A percentile compares a stretch with the other conserved stretches of the same genome.
Conservation (phyloP, 2,329 filamentous ascomycete genomes). For the Phaeomoniella chlamydospora region DNA sequence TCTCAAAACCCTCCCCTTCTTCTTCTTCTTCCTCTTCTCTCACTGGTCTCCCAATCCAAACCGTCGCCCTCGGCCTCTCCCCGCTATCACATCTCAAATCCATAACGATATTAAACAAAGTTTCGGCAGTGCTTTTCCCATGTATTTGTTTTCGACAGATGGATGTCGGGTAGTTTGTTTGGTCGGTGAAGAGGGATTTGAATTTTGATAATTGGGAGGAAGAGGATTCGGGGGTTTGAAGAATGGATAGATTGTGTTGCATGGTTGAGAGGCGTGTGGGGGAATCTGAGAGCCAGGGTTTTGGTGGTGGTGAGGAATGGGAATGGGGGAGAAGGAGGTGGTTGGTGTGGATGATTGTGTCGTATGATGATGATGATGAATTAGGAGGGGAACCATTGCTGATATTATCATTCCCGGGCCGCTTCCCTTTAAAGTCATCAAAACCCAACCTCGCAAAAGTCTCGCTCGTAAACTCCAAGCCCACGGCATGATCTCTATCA, state of each 20-base stretch:
- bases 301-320: too few relatives aligned
- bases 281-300: too few relatives aligned
- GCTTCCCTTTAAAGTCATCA: too few relatives aligned
- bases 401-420: too few relatives aligned
- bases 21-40: constrained; percentile 14
- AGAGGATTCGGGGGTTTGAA: too few relatives aligned
- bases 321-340: constrained; percentile 21
- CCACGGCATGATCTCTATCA: constrained; percentile 29
- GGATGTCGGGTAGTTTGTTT: constrained; percentile 15
- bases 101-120: constrained; percentile 26
- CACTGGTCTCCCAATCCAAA: constrained; percentile 19
- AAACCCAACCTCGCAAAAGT: constrained; percentile 13
- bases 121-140: constrained; percentile 13
- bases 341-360: constrained; percentile 28
- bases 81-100: constrained; percentile 12
- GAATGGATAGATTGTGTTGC: too few relatives aligned
- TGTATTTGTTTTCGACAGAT: constrained; percentile 18
- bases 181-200: constrained; percentile 17
- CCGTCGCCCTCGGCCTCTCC: constrained; percentile 5
- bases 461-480: constrained; percentile 31
- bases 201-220: too few relatives aligned
- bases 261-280: constrained; percentile 15
- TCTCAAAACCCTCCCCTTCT: too few relatives aligned
- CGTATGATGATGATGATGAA: too few relatives aligned
- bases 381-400: too few relatives aligned